Percentiles rank a stretch among this genome's conserved stretches.
Conservation (phyloP, 768 basidiomycete species). For the Leccinum aurantiacum region DNA sequence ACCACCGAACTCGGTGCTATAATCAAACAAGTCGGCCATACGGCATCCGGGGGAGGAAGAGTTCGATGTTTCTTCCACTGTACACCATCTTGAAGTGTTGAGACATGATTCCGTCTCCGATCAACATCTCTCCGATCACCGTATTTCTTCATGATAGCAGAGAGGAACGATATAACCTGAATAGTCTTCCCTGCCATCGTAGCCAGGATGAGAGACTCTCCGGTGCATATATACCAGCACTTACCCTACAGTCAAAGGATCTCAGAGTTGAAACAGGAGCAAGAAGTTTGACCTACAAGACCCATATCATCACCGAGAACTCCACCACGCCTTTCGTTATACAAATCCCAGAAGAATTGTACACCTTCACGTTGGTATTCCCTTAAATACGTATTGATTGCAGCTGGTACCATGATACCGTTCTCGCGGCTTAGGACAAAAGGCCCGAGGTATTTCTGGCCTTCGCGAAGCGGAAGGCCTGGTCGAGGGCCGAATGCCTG, state of each 20-base stretch:
- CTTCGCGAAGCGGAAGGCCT: slow-evolving; percentile 48
- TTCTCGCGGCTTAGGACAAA: slow-evolving; percentile 50
- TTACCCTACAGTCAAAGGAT: slow-evolving; percentile 25
- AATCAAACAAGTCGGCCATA: slow-evolving; percentile 88
- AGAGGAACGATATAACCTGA: slow-evolving; percentile 85
- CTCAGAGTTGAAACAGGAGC: not conserved
- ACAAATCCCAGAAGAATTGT: slow-evolving; percentile 76
- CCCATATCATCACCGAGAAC: slow-evolving; percentile 98
- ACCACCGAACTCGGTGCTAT: slow-evolving; percentile 85
- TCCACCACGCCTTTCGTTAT: slow-evolving; percentile 66
- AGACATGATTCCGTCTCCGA: slow-evolving; percentile 68
- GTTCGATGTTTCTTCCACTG: slow-evolving; percentile 52
- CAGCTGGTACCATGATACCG: slow-evolving; percentile 54
- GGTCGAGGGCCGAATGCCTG: slow-evolving; percentile 52
- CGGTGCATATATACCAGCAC: slow-evolving; percentile 3
- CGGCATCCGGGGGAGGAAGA: slow-evolving; percentile 64
- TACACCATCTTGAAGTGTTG: slow-evolving; percentile 56
- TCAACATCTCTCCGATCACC: slow-evolving; percentile 64
- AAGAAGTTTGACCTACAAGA: slow-evolving; percentile 41
- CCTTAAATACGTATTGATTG: slow-evolving; percentile 85
- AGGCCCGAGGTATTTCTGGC: slow-evolving; percentile 44
- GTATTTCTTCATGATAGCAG: slow-evolving; percentile 86
- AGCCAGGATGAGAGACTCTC: slow-evolving; percentile 3
- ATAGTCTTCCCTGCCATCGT: slow-evolving; percentile 79
- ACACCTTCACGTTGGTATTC: slow-evolving; percentile 90